Evolutionary conservation across 1,284 basidiomycete species (phyloP).

Genomic region (Sporisorium exsertum): DNA sequence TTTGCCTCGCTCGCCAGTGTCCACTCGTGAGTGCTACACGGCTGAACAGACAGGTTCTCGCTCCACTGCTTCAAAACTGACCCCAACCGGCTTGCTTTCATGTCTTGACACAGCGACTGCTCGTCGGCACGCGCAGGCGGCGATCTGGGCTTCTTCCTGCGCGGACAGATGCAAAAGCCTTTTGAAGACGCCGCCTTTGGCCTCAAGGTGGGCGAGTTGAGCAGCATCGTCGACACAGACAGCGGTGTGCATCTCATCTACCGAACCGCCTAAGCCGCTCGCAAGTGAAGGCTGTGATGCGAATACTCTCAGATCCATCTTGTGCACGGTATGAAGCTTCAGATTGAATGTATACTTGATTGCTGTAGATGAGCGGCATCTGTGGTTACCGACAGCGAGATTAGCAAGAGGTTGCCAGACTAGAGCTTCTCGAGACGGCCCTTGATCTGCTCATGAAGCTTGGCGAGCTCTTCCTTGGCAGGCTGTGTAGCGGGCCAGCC

Average conservation of each 20-base stretch:
- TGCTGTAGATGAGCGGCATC: background rate
- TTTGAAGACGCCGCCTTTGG: conserved; percentile 92
- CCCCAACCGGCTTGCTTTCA: background rate
- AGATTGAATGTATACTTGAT: background rate
- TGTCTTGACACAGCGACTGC: conserved; percentile 63
- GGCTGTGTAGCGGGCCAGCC: conserved; percentile 77
- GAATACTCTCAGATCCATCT: background rate
- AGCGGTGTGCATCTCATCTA: conserved; percentile 96
- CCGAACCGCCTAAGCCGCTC: conserved; percentile 78
- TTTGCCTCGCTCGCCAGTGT: conserved; percentile 63
- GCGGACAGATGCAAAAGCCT: conserved; percentile 94
- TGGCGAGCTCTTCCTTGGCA: conserved; percentile 69
- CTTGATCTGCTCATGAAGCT: conserved; percentile 53
- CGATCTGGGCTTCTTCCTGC: conserved; percentile 78
- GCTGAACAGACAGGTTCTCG: too few species aligned
- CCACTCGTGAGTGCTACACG: conserved; percentile 47
- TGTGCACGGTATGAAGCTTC: background rate
- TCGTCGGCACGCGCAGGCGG: conserved; percentile 65
- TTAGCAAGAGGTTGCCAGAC: background rate
- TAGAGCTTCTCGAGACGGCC: conserved; percentile 53
- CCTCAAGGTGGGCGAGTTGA: conserved; percentile 84
- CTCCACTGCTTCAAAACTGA: background rate
- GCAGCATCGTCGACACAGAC: conserved; percentile 87
- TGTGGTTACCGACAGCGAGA: background rate
- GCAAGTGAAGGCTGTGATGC: background rate